Base-by-base conservation (phyloP, 2,329 filamentous ascomycete genomes). In the Paraphoma sp. region DNA sequence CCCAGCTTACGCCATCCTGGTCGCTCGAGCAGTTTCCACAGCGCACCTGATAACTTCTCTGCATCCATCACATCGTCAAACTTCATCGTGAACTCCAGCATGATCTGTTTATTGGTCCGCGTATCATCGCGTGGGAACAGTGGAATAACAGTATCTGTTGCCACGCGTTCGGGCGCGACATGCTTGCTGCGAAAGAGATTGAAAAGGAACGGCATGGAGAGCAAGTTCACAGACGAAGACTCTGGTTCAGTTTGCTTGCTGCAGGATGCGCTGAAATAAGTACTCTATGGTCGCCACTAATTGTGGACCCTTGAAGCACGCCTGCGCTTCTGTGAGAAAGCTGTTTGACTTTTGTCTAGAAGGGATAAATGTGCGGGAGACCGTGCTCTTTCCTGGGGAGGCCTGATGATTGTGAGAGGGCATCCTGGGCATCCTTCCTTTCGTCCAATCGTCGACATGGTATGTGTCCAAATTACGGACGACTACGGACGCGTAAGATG, bases 11-110 rank as follows among this genome's bases (percentile, higher is more conserved):
- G 74, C 82, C 81, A 84, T 33, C 79, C 78, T 1, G 76, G 78
- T 7, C 74, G 76, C 11, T 79, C 71, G 7, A 83, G 58, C 12
- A 84, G 64, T 12, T 60, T 65, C 9, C 68, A 64, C 1, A 84
- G 65, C 0, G 79, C 64, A 5, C 43, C 51, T 1, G 69, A 66
- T 1, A 84, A 69, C 44, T 71, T 79, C 0, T 76, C 61, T 0
- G 74, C 60, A 53, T 84, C 80, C 3, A 84, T 73, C 1, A 82
- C 79, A 54, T 81, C 78, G 55, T 83, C 77, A 60, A 83, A 84
- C 4, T 71, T 69, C 30, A 82, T 69, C 0, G 75, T 74, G 30
- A 64, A 62, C 36, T 65, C 45, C 5, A 69, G 6, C 3, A 51
- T 40, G 3, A 71, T 18, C 4, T 47, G 44, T 7, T 57, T 46